These are phyloP conservation scores for Elsinoe perseae DNA, from an alignment of 2,329 filamentous ascomycete species.

Conservation along the genomic window DNA sequence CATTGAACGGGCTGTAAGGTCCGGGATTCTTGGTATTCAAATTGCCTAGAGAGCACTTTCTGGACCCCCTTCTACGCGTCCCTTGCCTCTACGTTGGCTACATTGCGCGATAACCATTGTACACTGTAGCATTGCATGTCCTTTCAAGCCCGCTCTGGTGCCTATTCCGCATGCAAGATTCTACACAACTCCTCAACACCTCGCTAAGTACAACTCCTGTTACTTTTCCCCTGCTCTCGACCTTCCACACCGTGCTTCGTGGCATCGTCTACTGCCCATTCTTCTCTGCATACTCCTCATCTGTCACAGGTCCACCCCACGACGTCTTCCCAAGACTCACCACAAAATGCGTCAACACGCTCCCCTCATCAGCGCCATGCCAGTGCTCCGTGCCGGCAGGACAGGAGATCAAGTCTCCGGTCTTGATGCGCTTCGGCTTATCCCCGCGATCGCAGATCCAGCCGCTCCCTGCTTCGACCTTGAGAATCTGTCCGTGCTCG, in stretches of 20 bases:
- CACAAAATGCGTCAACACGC: slow-evolving; percentile 36
- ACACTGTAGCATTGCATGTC: too few species aligned
- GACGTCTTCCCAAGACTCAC: slow-evolving; percentile 33
- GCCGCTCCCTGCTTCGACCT: slow-evolving; percentile 35
- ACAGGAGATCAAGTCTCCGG: slow-evolving; percentile 37
- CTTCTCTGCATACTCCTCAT: slow-evolving; percentile 35
- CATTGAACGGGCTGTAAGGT: too few species aligned
- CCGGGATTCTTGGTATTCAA: too few species aligned
- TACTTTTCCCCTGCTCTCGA: neutral
- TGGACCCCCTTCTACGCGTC: too few species aligned
- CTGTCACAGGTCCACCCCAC: slow-evolving; percentile 33
- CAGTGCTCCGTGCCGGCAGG: slow-evolving; percentile 38
- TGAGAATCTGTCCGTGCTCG: slow-evolving; percentile 38
- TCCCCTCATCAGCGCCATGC: slow-evolving; percentile 38
- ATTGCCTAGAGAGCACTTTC: too few species aligned
- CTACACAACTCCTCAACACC: neutral
- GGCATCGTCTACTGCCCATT: neutral
- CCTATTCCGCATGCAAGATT: neutral
- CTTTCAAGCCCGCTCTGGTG: too few species aligned
- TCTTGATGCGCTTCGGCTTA: slow-evolving; percentile 30
- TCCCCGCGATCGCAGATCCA: slow-evolving; percentile 39
- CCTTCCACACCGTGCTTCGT: too few species aligned
- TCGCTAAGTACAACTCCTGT: neutral
- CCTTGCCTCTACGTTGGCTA: too few species aligned
- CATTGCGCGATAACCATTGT: too few species aligned